Evolutionary conservation across 306 rosid species (phyloP).

Genomic region (Cicer bijugum): DNA sequence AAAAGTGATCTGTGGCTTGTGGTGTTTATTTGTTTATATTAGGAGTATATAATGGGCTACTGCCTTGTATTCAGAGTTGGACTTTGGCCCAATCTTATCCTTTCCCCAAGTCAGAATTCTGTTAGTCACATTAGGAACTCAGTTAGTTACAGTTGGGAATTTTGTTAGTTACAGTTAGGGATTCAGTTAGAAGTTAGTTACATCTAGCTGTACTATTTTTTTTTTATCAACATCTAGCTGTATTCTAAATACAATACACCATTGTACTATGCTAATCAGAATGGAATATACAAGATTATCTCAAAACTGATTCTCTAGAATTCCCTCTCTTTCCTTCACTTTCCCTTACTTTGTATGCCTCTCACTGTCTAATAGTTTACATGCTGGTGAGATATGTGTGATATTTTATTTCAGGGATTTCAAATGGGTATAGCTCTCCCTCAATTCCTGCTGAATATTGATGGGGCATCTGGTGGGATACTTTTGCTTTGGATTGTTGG

Average conservation of each 20-base stretch:
- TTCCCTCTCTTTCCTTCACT: not conserved
- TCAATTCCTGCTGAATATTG: constrained; percentile 78
- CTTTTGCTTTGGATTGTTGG: constrained; percentile 97
- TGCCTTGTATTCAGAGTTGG: not conserved
- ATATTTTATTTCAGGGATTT: constrained; percentile 73
- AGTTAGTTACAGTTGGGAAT: not conserved
- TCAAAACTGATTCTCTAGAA: not conserved
- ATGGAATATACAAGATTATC: not conserved
- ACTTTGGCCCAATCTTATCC: not conserved
- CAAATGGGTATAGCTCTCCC: constrained; percentile 99
- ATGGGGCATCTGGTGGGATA: constrained; percentile 96
- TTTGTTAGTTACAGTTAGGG: not conserved
- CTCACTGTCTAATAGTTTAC: constrained; percentile 1
- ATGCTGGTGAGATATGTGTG: constrained; percentile 39
- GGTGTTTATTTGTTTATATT: constrained; percentile 22
- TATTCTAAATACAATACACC: not conserved
- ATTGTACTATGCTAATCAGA: not conserved
- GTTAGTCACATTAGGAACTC: not conserved
- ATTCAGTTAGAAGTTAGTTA: not conserved
- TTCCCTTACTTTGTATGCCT: not conserved
- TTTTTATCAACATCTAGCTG: not conserved
- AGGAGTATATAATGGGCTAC: not conserved
- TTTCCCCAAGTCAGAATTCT: not conserved
- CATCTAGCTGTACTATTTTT: not conserved
- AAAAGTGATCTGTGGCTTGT: constrained; percentile 26